Conservation (phyloP, 345 rosid species). For the Gynandropsis gynandra region DNA sequence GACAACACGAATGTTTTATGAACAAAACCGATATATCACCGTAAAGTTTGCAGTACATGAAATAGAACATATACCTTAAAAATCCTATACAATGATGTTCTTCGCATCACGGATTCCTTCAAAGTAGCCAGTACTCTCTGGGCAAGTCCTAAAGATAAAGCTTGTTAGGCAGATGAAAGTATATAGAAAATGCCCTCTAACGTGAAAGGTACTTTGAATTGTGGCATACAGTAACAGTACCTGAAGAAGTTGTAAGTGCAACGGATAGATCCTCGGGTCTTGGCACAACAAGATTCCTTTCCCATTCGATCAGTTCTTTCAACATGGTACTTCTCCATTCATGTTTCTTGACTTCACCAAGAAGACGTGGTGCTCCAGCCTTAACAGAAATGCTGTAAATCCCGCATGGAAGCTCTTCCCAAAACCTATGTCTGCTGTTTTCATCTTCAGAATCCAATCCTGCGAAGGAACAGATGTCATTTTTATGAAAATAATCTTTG, state of each 20-base stretch:
- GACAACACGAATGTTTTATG: constrained; percentile 1
- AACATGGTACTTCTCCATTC: constrained; percentile 50
- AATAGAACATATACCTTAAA: constrained; percentile 45
- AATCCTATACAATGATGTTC: constrained; percentile 45
- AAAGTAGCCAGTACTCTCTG: constrained; percentile 54
- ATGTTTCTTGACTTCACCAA: constrained; percentile 53
- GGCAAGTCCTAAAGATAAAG: constrained; percentile 31
- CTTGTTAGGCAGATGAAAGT: constrained; percentile 19
- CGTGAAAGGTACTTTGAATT: background rate
- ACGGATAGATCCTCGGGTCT: constrained; percentile 30
- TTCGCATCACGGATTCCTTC: constrained; percentile 59
- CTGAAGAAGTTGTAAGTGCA: constrained; percentile 17
- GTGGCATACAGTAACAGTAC: constrained; percentile 21
- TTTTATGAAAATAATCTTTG: background rate
- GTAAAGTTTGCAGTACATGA: background rate
- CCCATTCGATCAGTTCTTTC: constrained; percentile 63
- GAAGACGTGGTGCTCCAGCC: constrained; percentile 23
- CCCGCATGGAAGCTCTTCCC: constrained; percentile 95
- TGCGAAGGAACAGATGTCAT: constrained; percentile 20
- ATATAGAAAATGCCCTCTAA: background rate
- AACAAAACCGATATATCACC: background rate
- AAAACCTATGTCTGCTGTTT: constrained; percentile 31
- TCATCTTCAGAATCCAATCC: constrained; percentile 45
- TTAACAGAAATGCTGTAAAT: constrained; percentile 51
- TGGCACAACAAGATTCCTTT: constrained; percentile 53